Base-by-base conservation (phyloP, 2,329 filamentous ascomycete species). In the Aspergillus brasiliensis region DNA sequence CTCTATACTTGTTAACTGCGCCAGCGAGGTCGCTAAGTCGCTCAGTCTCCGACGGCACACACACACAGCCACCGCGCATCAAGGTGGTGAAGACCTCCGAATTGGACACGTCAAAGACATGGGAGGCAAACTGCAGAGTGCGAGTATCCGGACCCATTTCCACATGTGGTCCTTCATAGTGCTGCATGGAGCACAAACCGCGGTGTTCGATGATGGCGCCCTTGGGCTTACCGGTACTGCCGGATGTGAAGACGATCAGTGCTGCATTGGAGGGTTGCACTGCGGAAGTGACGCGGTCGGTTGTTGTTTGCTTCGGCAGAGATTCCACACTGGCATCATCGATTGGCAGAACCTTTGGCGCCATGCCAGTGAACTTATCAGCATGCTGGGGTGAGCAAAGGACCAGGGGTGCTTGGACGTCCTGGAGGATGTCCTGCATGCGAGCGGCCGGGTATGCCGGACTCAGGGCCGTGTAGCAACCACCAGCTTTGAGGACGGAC, bases 51-150 rank as follows among this genome's bases (percentile, higher is more conserved):
- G 76, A 77, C 1, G 79, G 80, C 2, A 82, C 75, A 62, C 80
- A 82, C 15, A 82, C 69, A 38, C 77, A 79, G 7, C 79, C 80
- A 49, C 81, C 80, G 19, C 73, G 65, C 57, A 64, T 61, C n/a
- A 71, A 70, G 31, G 71, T 74, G 57, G 48, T 68, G 61, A 74
- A 73, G 62, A 71, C 72, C 53, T 70, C 76, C 60, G 68, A 67
- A 38, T 81, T 69, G 57, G 73, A 77, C 13, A 75, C 75, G 63
- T 81, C 79, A 58, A 82, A 82, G 1, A 75, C 76, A 63, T 78
- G 80, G 0, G 77, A 78, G 6, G 75, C 73, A 65, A 81, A 80
- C 47, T 81, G 75, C 5, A 74, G 61, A 1, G 71, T 62, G 21
- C 75, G 62, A 7, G 71, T 61, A 19, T 13, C 31, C 6, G 47